These are phyloP conservation scores for Phytophthora boehmeriae DNA, from an alignment of 352 stramenopile species.

Conservation along the genomic window DNA sequence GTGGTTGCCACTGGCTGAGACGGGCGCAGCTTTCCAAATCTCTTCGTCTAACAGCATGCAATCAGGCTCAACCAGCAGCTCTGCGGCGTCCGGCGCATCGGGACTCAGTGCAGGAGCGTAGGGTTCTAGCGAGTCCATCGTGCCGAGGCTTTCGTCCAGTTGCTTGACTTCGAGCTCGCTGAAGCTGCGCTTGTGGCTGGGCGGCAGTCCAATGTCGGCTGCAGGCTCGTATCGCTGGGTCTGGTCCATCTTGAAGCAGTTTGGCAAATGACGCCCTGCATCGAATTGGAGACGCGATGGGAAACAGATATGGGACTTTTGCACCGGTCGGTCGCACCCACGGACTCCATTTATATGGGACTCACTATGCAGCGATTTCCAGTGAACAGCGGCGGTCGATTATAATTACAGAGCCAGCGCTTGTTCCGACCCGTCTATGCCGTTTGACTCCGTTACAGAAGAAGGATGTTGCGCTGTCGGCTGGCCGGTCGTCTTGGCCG, in stretches of 20 bases:
- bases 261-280: slow-evolving; percentile 2
- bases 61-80: slow-evolving; percentile 16
- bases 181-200: slow-evolving; percentile 10
- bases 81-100: slow-evolving; percentile 10
- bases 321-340: slow-evolving; percentile 15
- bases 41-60: too few species aligned
- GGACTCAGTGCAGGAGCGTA: slow-evolving; percentile 15
- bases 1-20: too few species aligned
- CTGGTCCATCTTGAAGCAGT: too few species aligned
- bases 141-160: slow-evolving; percentile 25
- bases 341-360: not conserved
- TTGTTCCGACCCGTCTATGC: not conserved
- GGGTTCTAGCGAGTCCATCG: slow-evolving; percentile 18
- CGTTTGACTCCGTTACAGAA: slow-evolving; percentile 28
- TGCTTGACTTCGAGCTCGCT: slow-evolving; percentile 11
- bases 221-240: slow-evolving; percentile 6
- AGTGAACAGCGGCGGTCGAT: slow-evolving; percentile 5
- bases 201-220: slow-evolving; percentile 27
- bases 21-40: too few species aligned
- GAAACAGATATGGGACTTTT: not conserved
- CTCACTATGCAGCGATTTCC: slow-evolving; percentile 1
- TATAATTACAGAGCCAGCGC: slow-evolving; percentile 3
- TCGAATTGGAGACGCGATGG: not conserved
- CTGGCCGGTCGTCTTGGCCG: slow-evolving; percentile 22
- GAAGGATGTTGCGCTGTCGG: slow-evolving; percentile 19